These are phyloP conservation scores for Pyrenophora tritici-repentis DNA, from an alignment of 2,329 filamentous ascomycete species.

Conservation along the genomic window DNA sequence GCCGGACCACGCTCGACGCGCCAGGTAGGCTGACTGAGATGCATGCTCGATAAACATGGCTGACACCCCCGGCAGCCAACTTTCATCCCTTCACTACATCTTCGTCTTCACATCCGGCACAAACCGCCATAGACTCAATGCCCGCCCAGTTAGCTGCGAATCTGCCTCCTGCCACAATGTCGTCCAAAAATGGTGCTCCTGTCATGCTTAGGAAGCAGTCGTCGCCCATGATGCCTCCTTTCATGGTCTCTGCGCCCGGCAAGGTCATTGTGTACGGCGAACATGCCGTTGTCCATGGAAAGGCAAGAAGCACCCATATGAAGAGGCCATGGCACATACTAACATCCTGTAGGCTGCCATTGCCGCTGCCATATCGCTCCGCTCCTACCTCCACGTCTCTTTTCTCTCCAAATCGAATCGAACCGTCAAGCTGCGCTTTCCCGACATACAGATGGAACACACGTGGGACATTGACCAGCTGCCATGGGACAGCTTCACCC, in stretches of 20 bases:
- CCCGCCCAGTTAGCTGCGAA: constrained; percentile 33
- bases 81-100: constrained; percentile 29
- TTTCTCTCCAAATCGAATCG: constrained; percentile 90
- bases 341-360: constrained; percentile 71
- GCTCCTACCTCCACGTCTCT: constrained; percentile 95
- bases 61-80: constrained; percentile 24
- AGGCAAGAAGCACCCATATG: constrained; percentile 58
- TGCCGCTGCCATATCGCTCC: constrained; percentile 90
- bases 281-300: constrained; percentile 96
- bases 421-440: constrained; percentile 85
- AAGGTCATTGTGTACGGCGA: constrained; percentile 99
- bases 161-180: constrained; percentile 20
- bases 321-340: constrained; percentile 9
- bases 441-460: constrained; percentile 86
- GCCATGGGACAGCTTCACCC: constrained; percentile 82
- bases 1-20: constrained; percentile 26
- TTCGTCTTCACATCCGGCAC: constrained; percentile 26
- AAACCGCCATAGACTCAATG: constrained; percentile 37
- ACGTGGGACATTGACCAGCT: constrained; percentile 93
- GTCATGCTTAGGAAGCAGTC: constrained; percentile 44
- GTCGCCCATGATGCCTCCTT: constrained; percentile 76
- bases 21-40: constrained; percentile 23
- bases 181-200: constrained; percentile 20
- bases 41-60: constrained; percentile 6
- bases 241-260: constrained; percentile 97